Conservation (phyloP, 2,329 filamentous ascomycete species). For the Phyllachora maydis region DNA sequence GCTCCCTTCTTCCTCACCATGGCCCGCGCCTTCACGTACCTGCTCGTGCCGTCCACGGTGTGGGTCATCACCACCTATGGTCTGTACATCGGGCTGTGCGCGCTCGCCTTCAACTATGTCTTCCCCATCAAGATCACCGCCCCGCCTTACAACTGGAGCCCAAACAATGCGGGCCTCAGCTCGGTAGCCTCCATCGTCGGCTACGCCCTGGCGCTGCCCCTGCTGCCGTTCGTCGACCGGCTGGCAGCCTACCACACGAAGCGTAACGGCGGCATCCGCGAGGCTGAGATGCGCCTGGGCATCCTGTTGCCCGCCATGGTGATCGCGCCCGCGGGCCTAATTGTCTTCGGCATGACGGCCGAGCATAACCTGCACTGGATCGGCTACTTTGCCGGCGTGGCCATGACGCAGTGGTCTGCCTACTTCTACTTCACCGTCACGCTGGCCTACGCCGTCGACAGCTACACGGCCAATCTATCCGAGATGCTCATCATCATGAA, state of each 20-base stretch:
- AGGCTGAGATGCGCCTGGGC: conserved; percentile 24
- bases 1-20: conserved; percentile 22
- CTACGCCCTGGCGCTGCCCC: conserved; percentile 18
- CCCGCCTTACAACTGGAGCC: conserved; percentile 22
- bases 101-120: conserved; percentile 25
- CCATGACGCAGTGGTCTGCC: conserved; percentile 23
- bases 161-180: conserved; percentile 21
- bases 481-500: conserved; percentile 43
- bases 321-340: conserved; percentile 17
- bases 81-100: conserved; percentile 25
- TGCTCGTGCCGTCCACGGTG: conserved; percentile 23
- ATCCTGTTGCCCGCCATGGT: conserved; percentile 16
- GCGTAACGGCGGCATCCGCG: conserved; percentile 21
- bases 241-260: conserved; percentile 20
- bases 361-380: conserved; percentile 19
- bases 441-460: conserved; percentile 38
- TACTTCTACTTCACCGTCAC: conserved; percentile 37
- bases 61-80: conserved; percentile 26
- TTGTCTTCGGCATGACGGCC: conserved; percentile 19
- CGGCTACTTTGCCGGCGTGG: conserved; percentile 25
- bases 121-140: conserved; percentile 23
- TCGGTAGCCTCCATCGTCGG: conserved; percentile 17
- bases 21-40: conserved; percentile 22
- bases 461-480: conserved; percentile 33
- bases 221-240: conserved; percentile 18